A percentile compares a stretch with the other conserved stretches of the same genome.
Evolutionary conservation across 2,329 filamentous ascomycete genomes (phyloP).

Genomic region (Epichloe bromicola): DNA sequence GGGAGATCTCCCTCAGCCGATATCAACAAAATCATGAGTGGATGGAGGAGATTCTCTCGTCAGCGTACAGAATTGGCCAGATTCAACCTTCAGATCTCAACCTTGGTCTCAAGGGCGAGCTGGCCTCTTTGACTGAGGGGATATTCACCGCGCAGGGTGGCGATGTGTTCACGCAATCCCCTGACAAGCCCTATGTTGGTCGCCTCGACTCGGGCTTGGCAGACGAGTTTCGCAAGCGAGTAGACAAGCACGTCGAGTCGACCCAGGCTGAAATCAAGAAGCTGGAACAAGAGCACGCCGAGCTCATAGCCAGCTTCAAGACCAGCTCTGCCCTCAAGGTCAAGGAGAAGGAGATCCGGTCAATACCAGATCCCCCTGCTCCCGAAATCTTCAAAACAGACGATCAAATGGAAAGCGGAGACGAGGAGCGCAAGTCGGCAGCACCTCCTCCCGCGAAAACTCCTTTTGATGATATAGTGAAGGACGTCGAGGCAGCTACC

Average conservation of each 20-base stretch:
- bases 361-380: conserved; percentile 46
- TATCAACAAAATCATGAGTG: conserved; percentile 96
- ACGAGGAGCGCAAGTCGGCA: conserved; percentile 26
- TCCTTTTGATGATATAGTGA: conserved; percentile 59
- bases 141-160: conserved; percentile 58
- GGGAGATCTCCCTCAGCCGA: conserved; percentile 74
- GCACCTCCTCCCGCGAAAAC: conserved; percentile 27
- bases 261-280: conserved; percentile 72
- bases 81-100: conserved; percentile 82
- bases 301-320: conserved; percentile 61
- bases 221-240: conserved; percentile 71
- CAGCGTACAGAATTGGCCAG: conserved; percentile 72
- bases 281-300: conserved; percentile 68
- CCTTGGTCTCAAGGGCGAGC: conserved; percentile 69
- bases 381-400: conserved; percentile 53
- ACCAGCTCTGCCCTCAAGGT: conserved; percentile 55
- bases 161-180: conserved; percentile 31
- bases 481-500: conserved; percentile 59
- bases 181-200: conserved; percentile 45
- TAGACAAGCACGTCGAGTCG: conserved; percentile 56
- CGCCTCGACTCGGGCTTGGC: conserved; percentile 64
- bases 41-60: conserved; percentile 96
- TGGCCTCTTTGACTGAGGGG: conserved; percentile 69
- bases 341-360: conserved; percentile 65
- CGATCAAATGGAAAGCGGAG: conserved; percentile 36